A percentile compares a stretch with the other conserved stretches of the same genome.
phyloP scores from a whole-genome alignment of 495 filamentous ascomycete species.

The Lophiotrema nucula region DNA sequence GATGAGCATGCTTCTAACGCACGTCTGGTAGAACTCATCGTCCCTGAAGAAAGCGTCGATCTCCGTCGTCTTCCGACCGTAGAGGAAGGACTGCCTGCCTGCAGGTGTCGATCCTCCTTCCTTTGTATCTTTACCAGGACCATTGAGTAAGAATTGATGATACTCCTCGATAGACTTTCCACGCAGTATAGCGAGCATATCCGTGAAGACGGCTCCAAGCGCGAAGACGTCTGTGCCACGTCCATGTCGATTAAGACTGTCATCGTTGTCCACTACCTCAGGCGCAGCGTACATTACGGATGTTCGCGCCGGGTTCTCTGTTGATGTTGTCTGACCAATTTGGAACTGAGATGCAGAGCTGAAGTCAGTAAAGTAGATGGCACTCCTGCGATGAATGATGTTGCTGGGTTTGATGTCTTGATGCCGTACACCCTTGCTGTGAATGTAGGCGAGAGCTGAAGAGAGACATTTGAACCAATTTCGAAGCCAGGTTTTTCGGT shows the following conservation, averaged over 20 bases:
- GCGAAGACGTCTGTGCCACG: slow-evolving; percentile 24
- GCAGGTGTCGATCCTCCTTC: neutral
- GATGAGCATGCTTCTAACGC: slow-evolving; percentile 9
- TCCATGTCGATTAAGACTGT: slow-evolving; percentile 11
- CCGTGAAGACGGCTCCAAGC: slow-evolving; percentile 19
- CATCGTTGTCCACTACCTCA: slow-evolving; percentile 15
- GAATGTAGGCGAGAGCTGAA: slow-evolving; percentile 4
- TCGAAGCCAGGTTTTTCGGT: neutral
- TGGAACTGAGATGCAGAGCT: slow-evolving; percentile 21
- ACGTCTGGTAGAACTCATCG: slow-evolving; percentile 1
- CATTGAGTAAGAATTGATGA: neutral
- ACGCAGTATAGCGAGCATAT: slow-evolving; percentile 19
- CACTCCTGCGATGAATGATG: neutral
- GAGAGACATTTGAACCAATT: slow-evolving; percentile 4
- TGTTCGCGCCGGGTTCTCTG: slow-evolving; percentile 25
- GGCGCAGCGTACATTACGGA: slow-evolving; percentile 27
- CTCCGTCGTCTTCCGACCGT: neutral
- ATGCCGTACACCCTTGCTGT: slow-evolving; percentile 2
- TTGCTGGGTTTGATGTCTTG: slow-evolving; percentile 18
- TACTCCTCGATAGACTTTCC: slow-evolving; percentile 11
- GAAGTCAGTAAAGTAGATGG: slow-evolving; percentile 14
- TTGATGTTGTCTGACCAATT: slow-evolving; percentile 23
- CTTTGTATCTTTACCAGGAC: neutral
- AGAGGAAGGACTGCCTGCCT: slow-evolving; percentile 3
- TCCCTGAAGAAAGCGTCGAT: slow-evolving; percentile 3